A percentile compares a stretch with the other conserved stretches of the same genome.
Evolutionary conservation across 1,284 basidiomycete genomes (phyloP).

Genomic region (Apiotrichum siamense): DNA sequence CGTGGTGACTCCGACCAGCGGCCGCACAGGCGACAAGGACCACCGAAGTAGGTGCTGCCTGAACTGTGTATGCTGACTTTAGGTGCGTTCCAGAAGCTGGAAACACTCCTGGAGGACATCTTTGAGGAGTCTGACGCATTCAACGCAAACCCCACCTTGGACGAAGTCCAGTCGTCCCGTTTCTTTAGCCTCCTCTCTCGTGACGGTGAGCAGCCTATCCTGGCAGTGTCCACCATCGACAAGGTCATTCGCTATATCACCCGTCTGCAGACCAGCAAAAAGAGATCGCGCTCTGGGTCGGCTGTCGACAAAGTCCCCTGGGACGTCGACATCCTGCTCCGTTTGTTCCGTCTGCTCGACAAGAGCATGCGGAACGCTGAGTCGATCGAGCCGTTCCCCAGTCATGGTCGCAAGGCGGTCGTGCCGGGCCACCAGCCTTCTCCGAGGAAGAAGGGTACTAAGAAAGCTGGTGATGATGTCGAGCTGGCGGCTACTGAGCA

Average conservation of each 20-base stretch:
- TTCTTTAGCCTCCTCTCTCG: conserved; percentile 62
- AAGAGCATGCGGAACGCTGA: conserved; percentile 67
- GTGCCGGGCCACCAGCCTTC: conserved; percentile 24
- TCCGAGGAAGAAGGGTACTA: conserved; percentile 47
- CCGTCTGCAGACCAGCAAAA: conserved; percentile 22
- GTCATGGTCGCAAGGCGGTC: conserved; percentile 26
- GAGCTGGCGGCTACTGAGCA: conserved; percentile 46
- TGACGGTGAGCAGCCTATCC: conserved; percentile 57
- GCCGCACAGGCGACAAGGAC: conserved; percentile 63
- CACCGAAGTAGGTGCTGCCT: conserved; percentile 57
- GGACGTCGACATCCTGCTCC: conserved; percentile 57
- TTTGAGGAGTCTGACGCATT: conserved; percentile 82
- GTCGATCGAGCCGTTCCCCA: conserved; percentile 62
- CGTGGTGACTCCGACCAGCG: conserved; percentile 19
- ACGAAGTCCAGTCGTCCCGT: conserved; percentile 52
- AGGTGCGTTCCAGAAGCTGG: conserved; percentile 70
- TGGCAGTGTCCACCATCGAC: conserved; percentile 57
- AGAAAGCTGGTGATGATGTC: conserved; percentile 38
- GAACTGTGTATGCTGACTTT: conserved; percentile 1
- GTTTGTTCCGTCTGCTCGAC: conserved; percentile 68
- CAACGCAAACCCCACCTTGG: conserved; percentile 57
- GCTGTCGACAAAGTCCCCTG: conserved; percentile 23
- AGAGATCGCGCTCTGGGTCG: conserved; percentile 12
- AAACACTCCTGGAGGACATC: conserved; percentile 68
- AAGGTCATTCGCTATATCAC: conserved; percentile 52